Conservation (phyloP, 1,284 basidiomycete genomes). For the Porodaedalea pini region DNA sequence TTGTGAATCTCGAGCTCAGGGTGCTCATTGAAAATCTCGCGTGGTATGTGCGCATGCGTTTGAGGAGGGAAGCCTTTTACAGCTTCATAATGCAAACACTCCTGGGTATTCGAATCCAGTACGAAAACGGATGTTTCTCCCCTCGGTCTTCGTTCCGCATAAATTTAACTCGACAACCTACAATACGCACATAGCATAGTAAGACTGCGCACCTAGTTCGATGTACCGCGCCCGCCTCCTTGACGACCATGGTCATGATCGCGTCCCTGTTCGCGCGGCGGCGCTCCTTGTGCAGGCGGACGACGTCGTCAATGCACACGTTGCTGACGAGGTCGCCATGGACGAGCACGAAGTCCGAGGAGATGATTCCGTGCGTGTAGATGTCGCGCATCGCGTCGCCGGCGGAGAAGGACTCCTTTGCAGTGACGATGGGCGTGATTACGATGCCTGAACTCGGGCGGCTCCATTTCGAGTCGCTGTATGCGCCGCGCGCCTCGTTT, state of each 20-base stretch:
- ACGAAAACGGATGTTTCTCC: constrained; percentile 74
- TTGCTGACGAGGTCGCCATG: constrained; percentile 94
- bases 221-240: constrained; percentile 69
- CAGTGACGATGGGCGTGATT: constrained; percentile 84
- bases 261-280: constrained; percentile 86
- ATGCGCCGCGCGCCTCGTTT: constrained; percentile 1
- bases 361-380: constrained; percentile 90
- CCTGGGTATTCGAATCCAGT: constrained; percentile 67
- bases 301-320: constrained; percentile 85
- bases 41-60: constrained; percentile 57
- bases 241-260: constrained; percentile 95
- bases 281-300: constrained; percentile 85
- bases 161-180: constrained; percentile 12
- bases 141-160: constrained; percentile 45
- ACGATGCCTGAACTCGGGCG: constrained; percentile 73
- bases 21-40: constrained; percentile 64
- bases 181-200: background rate
- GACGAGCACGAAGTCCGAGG: constrained; percentile 91
- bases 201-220: constrained; percentile 60
- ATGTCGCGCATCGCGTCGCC: constrained; percentile 97
- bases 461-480: constrained; percentile 70
- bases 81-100: constrained; percentile 78
- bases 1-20: constrained; percentile 80
- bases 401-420: constrained; percentile 84
- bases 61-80: constrained; percentile 62